Percentiles rank a stretch among this genome's conserved stretches.
Evolutionary conservation across 345 rosid species (phyloP).

Genomic region (Camelina hispida): DNA sequence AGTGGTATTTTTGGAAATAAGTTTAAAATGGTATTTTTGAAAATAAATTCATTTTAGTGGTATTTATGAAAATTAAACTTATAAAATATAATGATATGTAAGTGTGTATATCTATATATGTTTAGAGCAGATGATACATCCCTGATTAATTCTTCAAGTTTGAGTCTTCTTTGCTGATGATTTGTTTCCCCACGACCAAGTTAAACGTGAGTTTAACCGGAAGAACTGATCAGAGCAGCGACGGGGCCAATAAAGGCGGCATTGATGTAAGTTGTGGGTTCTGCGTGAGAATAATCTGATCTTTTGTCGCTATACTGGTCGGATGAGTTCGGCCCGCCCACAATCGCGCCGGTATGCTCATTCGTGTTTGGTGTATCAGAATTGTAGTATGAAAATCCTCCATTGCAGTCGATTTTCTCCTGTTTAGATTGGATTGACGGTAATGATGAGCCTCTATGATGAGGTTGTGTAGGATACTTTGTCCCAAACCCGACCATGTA

Average conservation of each 20-base stretch:
- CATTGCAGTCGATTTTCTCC: conserved; percentile 59
- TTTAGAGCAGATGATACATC: conserved; percentile 12
- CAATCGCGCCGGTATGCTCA: conserved; percentile 70
- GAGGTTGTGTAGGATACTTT: conserved; percentile 65
- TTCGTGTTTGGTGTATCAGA: conserved; percentile 63
- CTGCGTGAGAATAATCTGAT: conserved; percentile 67
- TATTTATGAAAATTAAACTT: too few species aligned
- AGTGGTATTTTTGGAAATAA: too few species aligned
- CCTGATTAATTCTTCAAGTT: conserved; percentile 14
- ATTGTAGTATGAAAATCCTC: conserved; percentile 52
- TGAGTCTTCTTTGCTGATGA: not conserved
- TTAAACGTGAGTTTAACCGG: conserved; percentile 26
- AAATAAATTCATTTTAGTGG: too few species aligned
- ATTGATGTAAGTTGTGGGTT: conserved; percentile 70
- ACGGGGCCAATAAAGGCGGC: conserved; percentile 55
- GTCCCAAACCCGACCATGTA: conserved; percentile 83
- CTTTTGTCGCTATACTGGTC: conserved; percentile 60
- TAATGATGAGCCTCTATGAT: conserved; percentile 81
- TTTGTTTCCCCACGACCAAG: not conserved
- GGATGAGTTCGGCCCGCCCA: conserved; percentile 74
- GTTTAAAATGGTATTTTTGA: too few species aligned
- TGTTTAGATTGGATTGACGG: conserved; percentile 56
- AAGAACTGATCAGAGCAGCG: not conserved
- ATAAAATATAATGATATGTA: not conserved
- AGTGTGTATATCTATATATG: not conserved